These are phyloP conservation scores for Lonicera japonica DNA, from an alignment of 129 eudicot genomes.

Conservation along the genomic window DNA sequence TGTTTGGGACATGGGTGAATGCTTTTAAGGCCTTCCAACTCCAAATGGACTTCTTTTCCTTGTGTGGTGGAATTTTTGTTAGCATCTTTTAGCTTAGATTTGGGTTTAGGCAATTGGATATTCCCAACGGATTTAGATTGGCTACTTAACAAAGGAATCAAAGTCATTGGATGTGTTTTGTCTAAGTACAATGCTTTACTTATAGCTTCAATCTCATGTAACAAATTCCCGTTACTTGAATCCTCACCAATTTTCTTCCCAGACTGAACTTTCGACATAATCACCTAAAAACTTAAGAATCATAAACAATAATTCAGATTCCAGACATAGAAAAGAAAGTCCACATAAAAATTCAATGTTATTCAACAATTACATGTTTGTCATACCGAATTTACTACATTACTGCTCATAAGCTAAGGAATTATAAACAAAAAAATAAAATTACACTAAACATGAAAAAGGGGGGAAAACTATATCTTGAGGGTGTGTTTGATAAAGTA, in stretches of 20 bases:
- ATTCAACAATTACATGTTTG: no score
- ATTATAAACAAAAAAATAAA: background rate
- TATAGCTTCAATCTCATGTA: constrained; percentile 52
- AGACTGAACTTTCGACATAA: constrained; percentile 36
- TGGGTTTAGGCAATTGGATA: constrained; percentile 27
- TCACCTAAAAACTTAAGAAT: background rate
- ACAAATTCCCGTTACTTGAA: constrained; percentile 32
- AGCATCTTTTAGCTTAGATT: constrained; percentile 27
- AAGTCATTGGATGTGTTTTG: constrained; percentile 29
- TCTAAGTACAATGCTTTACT: constrained; percentile 50
- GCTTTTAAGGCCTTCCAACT: constrained; percentile 83
- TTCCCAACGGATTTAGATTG: constrained; percentile 38
- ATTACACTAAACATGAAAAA: background rate
- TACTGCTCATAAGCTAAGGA: background rate
- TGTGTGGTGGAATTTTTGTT: constrained; percentile 33
- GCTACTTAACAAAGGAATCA: constrained; percentile 35
- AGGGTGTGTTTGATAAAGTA: no score
- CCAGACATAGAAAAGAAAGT: no score
- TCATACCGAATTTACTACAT: no score
- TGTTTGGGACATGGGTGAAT: constrained; percentile 51
- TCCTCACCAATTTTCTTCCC: constrained; percentile 43
- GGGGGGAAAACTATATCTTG: background rate
- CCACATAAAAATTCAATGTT: no score
- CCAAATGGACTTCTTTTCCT: constrained; percentile 81
- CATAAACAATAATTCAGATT: no score